These are phyloP conservation scores for Podosphaera fusca DNA, from an alignment of 2,329 filamentous ascomycete species.

Conservation along the genomic window DNA sequence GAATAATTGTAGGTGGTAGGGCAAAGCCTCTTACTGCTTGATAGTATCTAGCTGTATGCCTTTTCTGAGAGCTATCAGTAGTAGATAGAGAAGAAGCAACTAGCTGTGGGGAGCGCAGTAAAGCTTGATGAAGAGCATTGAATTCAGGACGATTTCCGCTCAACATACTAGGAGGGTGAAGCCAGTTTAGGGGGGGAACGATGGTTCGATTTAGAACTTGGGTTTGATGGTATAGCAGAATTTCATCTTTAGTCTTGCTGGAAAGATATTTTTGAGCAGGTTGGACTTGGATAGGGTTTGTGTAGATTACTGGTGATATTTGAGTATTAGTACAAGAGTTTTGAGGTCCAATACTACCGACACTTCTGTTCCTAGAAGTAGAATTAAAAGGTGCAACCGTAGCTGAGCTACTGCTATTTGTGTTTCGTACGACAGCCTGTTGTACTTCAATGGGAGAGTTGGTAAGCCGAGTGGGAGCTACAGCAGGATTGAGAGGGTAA, in stretches of 20 bases:
- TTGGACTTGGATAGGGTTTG: neutral
- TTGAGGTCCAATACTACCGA: conserved; percentile 6
- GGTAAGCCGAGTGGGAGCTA: neutral
- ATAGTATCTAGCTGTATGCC: conserved; percentile 20
- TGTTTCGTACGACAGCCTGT: conserved; percentile 3
- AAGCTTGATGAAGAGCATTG: conserved; percentile 32
- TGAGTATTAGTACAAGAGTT: conserved; percentile 2
- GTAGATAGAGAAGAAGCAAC: conserved; percentile 4
- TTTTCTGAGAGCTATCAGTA: conserved; percentile 10
- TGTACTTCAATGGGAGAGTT: neutral
- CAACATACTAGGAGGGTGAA: neutral
- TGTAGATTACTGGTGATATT: neutral
- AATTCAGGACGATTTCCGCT: conserved; percentile 20
- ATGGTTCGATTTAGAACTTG: conserved; percentile 9
- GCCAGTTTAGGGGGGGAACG: conserved; percentile 17
- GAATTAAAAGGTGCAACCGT: neutral
- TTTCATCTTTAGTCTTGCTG: conserved; percentile 1
- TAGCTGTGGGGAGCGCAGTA: conserved; percentile 29
- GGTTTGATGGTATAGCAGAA: conserved; percentile 7
- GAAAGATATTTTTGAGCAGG: neutral
- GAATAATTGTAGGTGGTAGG: conserved; percentile 20
- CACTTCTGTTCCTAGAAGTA: conserved; percentile 4
- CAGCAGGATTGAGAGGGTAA: conserved; percentile 3
- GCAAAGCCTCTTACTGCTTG: conserved; percentile 31
- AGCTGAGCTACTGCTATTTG: conserved; percentile 1